phyloP scores from a whole-genome alignment of 495 filamentous ascomycete species.

The Xylaria curta region DNA sequence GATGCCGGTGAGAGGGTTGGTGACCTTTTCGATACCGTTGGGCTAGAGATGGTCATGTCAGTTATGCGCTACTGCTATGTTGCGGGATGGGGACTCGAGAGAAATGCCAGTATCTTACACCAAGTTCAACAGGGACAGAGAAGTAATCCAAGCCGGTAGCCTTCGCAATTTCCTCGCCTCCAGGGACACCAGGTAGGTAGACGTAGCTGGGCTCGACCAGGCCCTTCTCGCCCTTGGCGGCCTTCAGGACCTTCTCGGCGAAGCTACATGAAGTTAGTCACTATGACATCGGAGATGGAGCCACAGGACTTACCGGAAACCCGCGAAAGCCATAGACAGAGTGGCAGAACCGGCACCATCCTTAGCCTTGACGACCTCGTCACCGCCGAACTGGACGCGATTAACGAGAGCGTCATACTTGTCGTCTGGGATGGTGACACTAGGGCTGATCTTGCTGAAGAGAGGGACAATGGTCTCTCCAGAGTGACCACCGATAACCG shows the following conservation, averaged over 20 bases:
- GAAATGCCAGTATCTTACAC: conserved; percentile 64
- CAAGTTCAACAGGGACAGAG: conserved; percentile 92
- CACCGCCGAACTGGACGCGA: conserved; percentile 96
- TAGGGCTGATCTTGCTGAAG: conserved; percentile 86
- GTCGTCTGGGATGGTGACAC: conserved; percentile 80
- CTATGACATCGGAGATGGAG: neutral
- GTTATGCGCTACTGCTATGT: conserved; percentile 19
- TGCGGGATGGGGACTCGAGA: neutral
- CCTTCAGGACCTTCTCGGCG: conserved; percentile 91
- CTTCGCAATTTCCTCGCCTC: conserved; percentile 83
- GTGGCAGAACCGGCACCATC: conserved; percentile 94
- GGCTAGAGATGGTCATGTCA: conserved; percentile 61
- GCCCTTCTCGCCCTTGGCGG: conserved; percentile 82
- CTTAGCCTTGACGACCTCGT: conserved; percentile 99
- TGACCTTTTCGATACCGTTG: conserved; percentile 80
- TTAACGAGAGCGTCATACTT: conserved; percentile 87
- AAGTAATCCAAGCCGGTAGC: conserved; percentile 90
- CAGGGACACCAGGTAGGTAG: conserved; percentile 87
- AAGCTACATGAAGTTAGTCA: conserved; percentile 63
- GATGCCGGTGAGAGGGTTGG: conserved; percentile 74
- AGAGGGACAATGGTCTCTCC: conserved; percentile 97
- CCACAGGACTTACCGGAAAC: conserved; percentile 71
- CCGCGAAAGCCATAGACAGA: conserved; percentile 96
- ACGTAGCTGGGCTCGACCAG: conserved; percentile 94
- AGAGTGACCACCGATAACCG: conserved; percentile 95